Base-by-base conservation (phyloP, 23 red algal genomes). In the Gracilaria vermiculophylla region DNA sequence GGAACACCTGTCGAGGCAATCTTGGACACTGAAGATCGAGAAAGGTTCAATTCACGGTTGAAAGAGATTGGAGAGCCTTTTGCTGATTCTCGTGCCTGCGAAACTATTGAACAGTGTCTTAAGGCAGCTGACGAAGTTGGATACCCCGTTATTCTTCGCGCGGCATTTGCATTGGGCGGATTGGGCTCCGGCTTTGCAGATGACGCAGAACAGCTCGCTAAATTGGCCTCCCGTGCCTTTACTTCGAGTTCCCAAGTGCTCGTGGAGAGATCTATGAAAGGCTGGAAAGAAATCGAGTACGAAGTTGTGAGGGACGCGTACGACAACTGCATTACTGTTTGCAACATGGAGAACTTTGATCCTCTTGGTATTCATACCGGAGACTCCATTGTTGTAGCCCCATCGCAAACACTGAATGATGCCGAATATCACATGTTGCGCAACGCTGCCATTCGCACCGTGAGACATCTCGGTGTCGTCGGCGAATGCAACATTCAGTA, bases 261-360 rank as follows among this genome's bases (percentile, higher is more conserved):
- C 13, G 94, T 98, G 27, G 96, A 98, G 74, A 89, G 91, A 54
- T 93, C 87, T 8, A 98, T 98, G 96, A 88, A 88, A 25, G 96
- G 96, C 47, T 98, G 96, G 96, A 98, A 98, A 69, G 96, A 98
- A 69, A 76, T 98, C 55, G 96, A 98, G 62, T 98, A 98, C 66
- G 96, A 98, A 56, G 96, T 98, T 3, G 92, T 98, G 13, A 87
- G 96, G 15, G 96, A 98, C 85, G 96, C 96, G 25, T 95, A 93
- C 75, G 92, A 95, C 77, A 95, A 98, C 55, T 98, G 96, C 82
- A 94, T 98, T 23, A 98, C 96, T 47, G 96, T 98, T 54, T 98
- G 96, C 81, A 98, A 98, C 80, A 98, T 98, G 96, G 96, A 98
- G 80, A 98, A 98, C 78, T 99, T 99, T 82, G 97, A 99, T 76